Base-by-base conservation (phyloP, 2,329 filamentous ascomycete genomes). In the Scleromitrula shiraiana region DNA sequence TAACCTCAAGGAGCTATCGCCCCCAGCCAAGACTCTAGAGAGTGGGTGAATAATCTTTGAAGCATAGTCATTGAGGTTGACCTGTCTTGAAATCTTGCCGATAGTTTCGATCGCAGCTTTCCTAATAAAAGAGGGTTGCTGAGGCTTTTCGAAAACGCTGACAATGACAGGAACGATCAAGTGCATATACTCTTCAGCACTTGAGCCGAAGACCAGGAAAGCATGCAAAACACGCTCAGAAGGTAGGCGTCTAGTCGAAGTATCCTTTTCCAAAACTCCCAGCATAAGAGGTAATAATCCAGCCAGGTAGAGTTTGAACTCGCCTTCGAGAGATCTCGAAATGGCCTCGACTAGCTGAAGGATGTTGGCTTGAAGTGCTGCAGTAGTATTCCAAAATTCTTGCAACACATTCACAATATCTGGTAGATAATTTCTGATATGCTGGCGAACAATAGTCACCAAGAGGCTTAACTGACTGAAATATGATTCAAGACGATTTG, bases 111-210 rank as follows among this genome's bases (percentile, higher is more conserved):
- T 97, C 0, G 91, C 91, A 20, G 83, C 82, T 65, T 89, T 94
- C 45, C 88, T 79, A 40, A 96, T 80, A 50, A 83, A 83, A 1
- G 78, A 72, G 7, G 89, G 88, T 54, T 94, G 87, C 9, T 85
- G 82, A 26, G 85, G 79, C 62, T 88, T 94, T 64, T 98, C 91
- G 61, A 98, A 97, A 41, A 95, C 85, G 37, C 85, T 82, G 7
- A 98, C 90, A 60, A 98, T 89, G 29, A 95, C 88, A 0, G 93
- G 93, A 43, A 98, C 88, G 56, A 99, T 97, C 44, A 98, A 75
- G 64, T 98, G 93, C 93, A 98, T 98, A 65, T 98, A 98, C 65
- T 98, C 93, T 64, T 98, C 93, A 9, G 86, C 87, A 61, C 90
- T 97, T 0, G 90, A 84, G 1, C 94, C 94, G 64, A 98, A 98